Percentiles rank a stretch among this genome's conserved stretches.
Conservation (phyloP, 2,329 filamentous ascomycete genomes). For the Fusarium miscanthi region DNA sequence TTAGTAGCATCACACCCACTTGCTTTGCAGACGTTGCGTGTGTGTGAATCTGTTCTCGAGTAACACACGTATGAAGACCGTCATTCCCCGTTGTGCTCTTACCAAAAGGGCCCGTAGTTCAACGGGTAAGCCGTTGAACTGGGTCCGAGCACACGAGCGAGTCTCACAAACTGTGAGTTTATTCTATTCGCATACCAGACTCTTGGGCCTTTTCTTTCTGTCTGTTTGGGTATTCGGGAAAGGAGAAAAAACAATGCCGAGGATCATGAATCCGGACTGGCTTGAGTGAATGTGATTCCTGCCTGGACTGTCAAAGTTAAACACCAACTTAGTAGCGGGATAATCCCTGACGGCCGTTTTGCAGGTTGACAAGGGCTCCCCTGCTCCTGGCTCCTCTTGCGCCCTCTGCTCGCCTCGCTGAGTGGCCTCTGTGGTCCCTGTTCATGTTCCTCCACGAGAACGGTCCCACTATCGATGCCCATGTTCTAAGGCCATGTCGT, state of each 20-base stretch:
- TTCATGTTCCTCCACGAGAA: conserved; percentile 22
- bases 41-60: conserved; percentile 5
- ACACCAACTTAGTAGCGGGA: conserved; percentile 13
- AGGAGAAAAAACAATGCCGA: background rate
- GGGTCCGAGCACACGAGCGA: conserved; percentile 21
- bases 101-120: conserved; percentile 4
- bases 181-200: conserved; percentile 15
- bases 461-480: conserved; percentile 23
- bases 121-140: conserved; percentile 22
- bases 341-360: conserved; percentile 39
- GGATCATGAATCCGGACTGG: background rate
- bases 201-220: conserved; percentile 20
- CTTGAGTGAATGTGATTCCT: conserved; percentile 2
- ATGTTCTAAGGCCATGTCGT: conserved; percentile 22
- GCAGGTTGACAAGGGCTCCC: conserved; percentile 17
- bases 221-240: conserved; percentile 12
- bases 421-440: conserved; percentile 8
- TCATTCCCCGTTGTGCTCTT: conserved; percentile 29
- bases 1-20: conserved; percentile 7
- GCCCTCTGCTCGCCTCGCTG: conserved; percentile 26
- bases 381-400: conserved; percentile 18
- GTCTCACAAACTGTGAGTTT: conserved; percentile 16
- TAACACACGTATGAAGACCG: conserved; percentile 35
- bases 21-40: conserved; percentile 27
- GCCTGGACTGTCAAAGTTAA: conserved; percentile 22